Evolutionary conservation across 257 asterid species (phyloP), one percentile per base, ranked within the genome.

Genomic region (Capsicum pubescens): DNA sequence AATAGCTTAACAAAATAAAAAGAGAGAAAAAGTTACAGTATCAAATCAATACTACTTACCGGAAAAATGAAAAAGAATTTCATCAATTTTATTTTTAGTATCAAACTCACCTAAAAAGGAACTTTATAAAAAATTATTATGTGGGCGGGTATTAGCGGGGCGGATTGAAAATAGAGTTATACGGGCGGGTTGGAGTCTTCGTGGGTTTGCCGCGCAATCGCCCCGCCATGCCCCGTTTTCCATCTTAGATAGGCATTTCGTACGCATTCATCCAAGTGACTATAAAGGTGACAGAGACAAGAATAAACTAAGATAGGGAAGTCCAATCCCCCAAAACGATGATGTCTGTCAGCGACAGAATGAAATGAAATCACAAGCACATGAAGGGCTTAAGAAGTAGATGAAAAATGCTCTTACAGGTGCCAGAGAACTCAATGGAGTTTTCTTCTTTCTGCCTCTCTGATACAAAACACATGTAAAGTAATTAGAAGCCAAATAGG

Each of bases 361-460:
- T 21, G 46, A 50, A 74, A 74, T 50, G 58, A 19, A 50, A 74
- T 48, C 26, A 77, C 50, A 14, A 77, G 50, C 46, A 77, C 48
- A 54, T 54, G 82, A 77, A 77, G 50, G 50, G 64, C 64, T 32
- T 54, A 77, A 54, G 48, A 77, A 26, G 82, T 77, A 77, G 82
- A 77, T 54, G 50, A 77, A 54, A 21, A 77, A 77, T 26, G 50
- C 15, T 77, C 64, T 77, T 77, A 77, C 82, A 77, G 66, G 14
- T 77, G 19, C 15, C 82, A 54, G 15, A 32, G 82, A 26, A 54
- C 46, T 77, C 52, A 8, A 32, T 15, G 64, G 19, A 32, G 82
- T 26, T 77, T 77, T 77, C 32, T 66, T 77, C 64, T 77, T 52
- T 54, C 10, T 77, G 64, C 50, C 82, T 54, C 64, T 77, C 82